These are phyloP conservation scores for Irpex sp. DNA, from an alignment of 1,284 basidiomycete species.

Conservation along the genomic window DNA sequence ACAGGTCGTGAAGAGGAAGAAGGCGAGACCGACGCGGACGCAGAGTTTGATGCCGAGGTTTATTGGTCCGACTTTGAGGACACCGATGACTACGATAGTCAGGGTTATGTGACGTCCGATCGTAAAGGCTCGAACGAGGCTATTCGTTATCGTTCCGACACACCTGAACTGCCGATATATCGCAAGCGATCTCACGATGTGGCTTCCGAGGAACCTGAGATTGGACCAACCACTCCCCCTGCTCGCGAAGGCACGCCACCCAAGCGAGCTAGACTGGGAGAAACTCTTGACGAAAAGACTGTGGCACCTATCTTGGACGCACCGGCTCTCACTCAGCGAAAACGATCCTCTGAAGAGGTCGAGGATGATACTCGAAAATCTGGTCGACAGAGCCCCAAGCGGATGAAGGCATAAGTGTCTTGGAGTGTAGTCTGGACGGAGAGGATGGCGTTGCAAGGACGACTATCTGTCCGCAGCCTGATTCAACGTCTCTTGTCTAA, in stretches of 20 bases:
- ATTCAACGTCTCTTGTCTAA: not conserved
- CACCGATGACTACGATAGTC: not conserved
- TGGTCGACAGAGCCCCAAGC: conserved; percentile 11
- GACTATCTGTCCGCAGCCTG: not conserved
- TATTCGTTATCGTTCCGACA: conserved; percentile 15
- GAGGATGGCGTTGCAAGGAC: not conserved
- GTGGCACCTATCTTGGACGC: not conserved
- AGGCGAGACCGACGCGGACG: conserved; percentile 19
- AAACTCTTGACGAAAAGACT: conserved; percentile 1
- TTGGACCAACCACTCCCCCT: conserved; percentile 18
- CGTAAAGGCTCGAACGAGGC: conserved; percentile 14
- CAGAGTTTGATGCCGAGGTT: conserved; percentile 17
- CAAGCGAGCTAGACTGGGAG: conserved; percentile 25
- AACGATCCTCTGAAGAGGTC: conserved; percentile 31
- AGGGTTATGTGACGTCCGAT: not conserved
- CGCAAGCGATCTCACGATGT: conserved; percentile 9
- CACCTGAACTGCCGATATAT: conserved; percentile 17
- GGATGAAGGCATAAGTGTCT: conserved; percentile 8
- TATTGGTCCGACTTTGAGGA: conserved; percentile 13
- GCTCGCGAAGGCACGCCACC: conserved; percentile 26
- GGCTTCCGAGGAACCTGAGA: conserved; percentile 7
- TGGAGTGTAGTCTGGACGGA: not conserved
- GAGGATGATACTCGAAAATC: conserved; percentile 16
- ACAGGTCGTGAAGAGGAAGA: conserved; percentile 17
- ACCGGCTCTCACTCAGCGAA: conserved; percentile 20